These are phyloP conservation scores for Rhizophagus clarus DNA, from an alignment of 192 early-diverging fungal genomes.

Conservation along the genomic window DNA sequence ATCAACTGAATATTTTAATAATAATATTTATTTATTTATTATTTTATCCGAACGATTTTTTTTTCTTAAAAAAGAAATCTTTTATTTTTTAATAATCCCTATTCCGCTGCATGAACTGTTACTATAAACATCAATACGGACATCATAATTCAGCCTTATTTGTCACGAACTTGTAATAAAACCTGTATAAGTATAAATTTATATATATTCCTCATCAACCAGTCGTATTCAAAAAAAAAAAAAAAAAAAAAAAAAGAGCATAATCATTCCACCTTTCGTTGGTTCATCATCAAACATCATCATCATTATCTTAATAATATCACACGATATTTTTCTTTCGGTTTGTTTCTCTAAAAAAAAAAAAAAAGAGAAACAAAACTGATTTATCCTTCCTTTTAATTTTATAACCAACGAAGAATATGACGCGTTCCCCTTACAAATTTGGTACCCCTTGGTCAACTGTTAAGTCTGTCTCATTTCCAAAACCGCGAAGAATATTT, in stretches of 20 bases:
- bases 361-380: neutral
- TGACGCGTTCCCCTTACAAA: neutral
- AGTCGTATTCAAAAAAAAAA: neutral
- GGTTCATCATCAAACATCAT: too few relatives aligned
- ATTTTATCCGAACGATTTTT: too few relatives aligned
- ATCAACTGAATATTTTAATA: neutral
- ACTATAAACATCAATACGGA: too few relatives aligned
- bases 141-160: neutral
- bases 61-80: too few relatives aligned
- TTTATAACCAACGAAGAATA: neutral
- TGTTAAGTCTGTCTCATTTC: neutral
- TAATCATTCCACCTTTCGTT: too few relatives aligned
- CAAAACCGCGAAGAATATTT: conserved; percentile 4
- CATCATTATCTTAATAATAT: too few relatives aligned
- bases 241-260: neutral
- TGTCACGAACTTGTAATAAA: neutral
- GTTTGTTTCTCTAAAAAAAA: too few relatives aligned
- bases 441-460: conserved; percentile 12
- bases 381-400: neutral
- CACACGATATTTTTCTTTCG: too few relatives aligned
- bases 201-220: neutral
- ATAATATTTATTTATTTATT: too few relatives aligned
- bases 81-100: neutral
- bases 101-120: neutral
- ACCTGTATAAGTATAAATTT: neutral